Percentiles rank a stretch among this genome's conserved stretches.
These are phyloP conservation scores for Patellifolia procumbens DNA, from an alignment of 179 eudicot genomes.

Conservation along the genomic window DNA sequence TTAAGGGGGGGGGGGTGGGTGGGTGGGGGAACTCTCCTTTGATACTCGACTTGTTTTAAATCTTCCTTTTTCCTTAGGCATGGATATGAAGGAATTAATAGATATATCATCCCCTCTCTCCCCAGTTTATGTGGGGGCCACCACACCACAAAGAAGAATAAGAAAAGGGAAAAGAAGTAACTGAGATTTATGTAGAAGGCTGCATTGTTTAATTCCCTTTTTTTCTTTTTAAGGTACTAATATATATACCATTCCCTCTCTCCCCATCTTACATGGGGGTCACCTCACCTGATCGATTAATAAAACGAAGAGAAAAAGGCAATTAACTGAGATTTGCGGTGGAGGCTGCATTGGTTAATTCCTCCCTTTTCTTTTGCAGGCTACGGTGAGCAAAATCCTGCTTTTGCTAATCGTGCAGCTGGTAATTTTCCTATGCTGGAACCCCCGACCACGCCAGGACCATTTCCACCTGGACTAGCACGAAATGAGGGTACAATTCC, in stretches of 20 bases:
- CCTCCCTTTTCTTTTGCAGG: conserved; percentile 42
- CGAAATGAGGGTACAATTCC: conserved; percentile 97
- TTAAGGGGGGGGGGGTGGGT: not conserved
- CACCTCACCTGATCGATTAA: not conserved
- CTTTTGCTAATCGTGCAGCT: conserved; percentile 57
- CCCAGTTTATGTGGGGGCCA: not conserved
- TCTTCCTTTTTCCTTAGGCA: not conserved
- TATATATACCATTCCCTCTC: not conserved
- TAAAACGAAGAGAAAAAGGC: not conserved
- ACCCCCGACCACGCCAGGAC: conserved; percentile 72
- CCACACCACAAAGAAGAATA: too few species aligned
- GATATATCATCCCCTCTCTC: too few species aligned
- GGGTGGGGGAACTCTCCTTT: not conserved
- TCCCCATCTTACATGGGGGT: not conserved
- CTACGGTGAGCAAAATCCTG: conserved; percentile 73
- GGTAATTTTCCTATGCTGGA: conserved; percentile 64
- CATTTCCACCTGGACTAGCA: conserved; percentile 75
- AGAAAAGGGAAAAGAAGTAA: too few species aligned
- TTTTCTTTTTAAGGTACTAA: too few species aligned
- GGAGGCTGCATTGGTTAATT: not conserved
- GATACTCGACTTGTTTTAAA: not conserved
- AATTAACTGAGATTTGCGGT: not conserved
- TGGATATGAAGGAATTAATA: not conserved
- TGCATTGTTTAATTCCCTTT: too few species aligned
- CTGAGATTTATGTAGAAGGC: too few species aligned